Evolutionary conservation across 1,284 basidiomycete species (phyloP), one percentile per base, ranked within the genome.

Genomic region (Lignosus rhinocerotis): DNA sequence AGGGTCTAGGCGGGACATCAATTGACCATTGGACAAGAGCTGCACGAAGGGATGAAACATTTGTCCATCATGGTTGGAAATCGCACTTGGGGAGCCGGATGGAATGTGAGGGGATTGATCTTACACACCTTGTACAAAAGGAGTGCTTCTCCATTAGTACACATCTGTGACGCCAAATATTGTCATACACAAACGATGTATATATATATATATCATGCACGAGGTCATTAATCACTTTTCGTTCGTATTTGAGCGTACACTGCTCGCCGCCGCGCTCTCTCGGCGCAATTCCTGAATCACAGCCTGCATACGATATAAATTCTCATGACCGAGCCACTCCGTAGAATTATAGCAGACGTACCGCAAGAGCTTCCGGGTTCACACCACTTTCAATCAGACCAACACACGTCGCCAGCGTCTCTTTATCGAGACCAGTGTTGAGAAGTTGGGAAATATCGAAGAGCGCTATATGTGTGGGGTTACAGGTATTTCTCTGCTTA

Each of bases 381-480:
- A 90, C 89, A 6, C 92, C 92, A 62, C 84, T 86, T 71, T 94
- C 92, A 67, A 94, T 90, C 83, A 94, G 85, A 58, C 85, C 82
- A 16, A 93, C 83, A 69, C 92, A 94, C 7, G 87, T 92, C 25
- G 87, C 88, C 14, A 94, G 81, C 2, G 90, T 92, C 66, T 92
- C 88, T 63, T 87, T 88, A 73, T 93, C 90, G 31, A 94, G 80
- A 53, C 87, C 84, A 0, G 92, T 93, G 67, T 93, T 91, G 58
- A 94, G 74, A 44, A 94, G 73, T 71, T 92, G 89, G 14, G 92
- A 92, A 59, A 94, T 90, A 59, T 93, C 90, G 67, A 86, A 82
- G 33, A 94, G 78, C 61, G 88, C 92, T 94, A 63, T 14, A 11
- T 52, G 21, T 19, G 14, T 33, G 42, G 25, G 16, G 46, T 53